These are phyloP conservation scores for Colletotrichum scovillei DNA, from an alignment of 2,329 filamentous ascomycete genomes.

Conservation along the genomic window DNA sequence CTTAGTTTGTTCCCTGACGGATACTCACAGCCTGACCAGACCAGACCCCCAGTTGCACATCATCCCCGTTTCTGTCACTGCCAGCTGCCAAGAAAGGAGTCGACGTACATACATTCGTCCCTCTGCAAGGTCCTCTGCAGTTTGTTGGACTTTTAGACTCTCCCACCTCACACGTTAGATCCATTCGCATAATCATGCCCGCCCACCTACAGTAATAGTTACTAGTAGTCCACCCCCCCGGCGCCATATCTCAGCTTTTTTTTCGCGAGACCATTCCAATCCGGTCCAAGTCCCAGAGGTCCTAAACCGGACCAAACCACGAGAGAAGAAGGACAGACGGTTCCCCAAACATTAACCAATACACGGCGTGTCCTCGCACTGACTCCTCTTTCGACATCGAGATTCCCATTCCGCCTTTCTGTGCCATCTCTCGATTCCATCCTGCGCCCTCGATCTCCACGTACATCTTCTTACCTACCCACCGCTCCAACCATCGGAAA, in stretches of 20 bases:
- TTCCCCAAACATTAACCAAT: background rate
- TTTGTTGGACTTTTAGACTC: background rate
- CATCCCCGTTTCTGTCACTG: background rate
- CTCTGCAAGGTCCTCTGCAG: background rate
- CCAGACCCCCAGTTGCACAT: too few relatives aligned
- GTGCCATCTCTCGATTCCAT: constrained; percentile 29
- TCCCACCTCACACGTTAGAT: background rate
- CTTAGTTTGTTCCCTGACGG: too few relatives aligned
- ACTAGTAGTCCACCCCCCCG: background rate
- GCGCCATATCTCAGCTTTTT: background rate
- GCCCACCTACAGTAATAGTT: background rate
- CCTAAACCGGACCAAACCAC: constrained; percentile 5
- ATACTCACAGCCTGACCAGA: too few relatives aligned
- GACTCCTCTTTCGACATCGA: constrained; percentile 18
- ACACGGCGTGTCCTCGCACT: background rate
- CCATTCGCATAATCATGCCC: background rate
- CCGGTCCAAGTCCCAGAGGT: background rate
- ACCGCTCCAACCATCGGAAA: constrained; percentile 11
- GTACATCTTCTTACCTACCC: constrained; percentile 7
- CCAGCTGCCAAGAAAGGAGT: background rate
- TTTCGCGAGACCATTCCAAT: constrained; percentile 6
- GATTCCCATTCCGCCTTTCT: constrained; percentile 29
- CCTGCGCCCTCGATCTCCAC: constrained; percentile 9
- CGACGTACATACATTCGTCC: background rate
- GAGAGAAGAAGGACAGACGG: background rate